phyloP scores from a whole-genome alignment of 1,284 basidiomycete species.

The Marasmius fiardii region DNA sequence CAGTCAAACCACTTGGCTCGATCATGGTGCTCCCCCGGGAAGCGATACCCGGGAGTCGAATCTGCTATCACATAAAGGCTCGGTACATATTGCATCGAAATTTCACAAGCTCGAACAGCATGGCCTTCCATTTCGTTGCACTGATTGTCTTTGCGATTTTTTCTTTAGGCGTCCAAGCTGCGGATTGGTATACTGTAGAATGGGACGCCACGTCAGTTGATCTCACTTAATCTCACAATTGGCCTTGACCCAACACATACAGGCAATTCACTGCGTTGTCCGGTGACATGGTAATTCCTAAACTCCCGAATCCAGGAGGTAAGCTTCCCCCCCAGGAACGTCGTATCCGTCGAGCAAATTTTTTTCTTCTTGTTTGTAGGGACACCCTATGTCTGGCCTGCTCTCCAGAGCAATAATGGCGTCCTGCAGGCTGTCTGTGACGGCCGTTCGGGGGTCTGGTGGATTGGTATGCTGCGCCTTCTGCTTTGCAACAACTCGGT shows the following conservation, averaged over 20 bases:
- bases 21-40: no score
- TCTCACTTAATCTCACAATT: no score
- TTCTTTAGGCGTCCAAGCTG: constrained; percentile 13
- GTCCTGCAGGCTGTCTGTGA: constrained; percentile 29
- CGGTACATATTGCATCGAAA: neutral
- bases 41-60: no score
- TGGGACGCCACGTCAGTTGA: constrained; percentile 23
- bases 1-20: no score
- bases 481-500: neutral
- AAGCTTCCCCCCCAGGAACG: neutral
- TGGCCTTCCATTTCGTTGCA: neutral
- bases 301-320: constrained; percentile 20
- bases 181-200: constrained; percentile 28
- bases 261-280: constrained; percentile 27
- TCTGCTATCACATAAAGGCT: neutral
- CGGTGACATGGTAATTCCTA: constrained; percentile 25
- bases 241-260: no score
- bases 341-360: neutral
- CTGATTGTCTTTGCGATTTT: neutral
- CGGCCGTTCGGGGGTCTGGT: constrained; percentile 27
- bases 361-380: no score
- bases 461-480: constrained; percentile 22
- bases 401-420: constrained; percentile 26
- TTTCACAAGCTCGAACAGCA: neutral
- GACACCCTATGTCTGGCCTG: constrained; percentile 30